Percentiles rank a stretch among this genome's conserved stretches.
Evolutionary conservation across 352 stramenopile genomes (phyloP).

Genomic region (Globisporangium rhizosaccharum): DNA sequence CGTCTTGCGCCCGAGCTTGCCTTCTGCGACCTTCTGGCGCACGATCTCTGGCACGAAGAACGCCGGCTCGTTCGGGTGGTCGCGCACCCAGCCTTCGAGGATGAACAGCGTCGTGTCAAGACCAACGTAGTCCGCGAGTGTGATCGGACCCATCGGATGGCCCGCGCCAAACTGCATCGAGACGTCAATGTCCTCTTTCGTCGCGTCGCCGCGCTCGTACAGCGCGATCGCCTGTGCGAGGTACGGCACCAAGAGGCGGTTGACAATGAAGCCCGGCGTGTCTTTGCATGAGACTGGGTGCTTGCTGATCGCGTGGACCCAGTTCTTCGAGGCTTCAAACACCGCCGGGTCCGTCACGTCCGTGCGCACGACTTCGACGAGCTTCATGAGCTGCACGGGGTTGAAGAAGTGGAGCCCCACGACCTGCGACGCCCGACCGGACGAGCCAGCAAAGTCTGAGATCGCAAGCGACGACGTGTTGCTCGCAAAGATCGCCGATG

Average conservation of each 20-base stretch:
- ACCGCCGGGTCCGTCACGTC: constrained; percentile 78
- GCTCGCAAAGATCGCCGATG: constrained; percentile 92
- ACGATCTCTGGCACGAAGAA: constrained; percentile 95
- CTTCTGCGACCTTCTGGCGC: constrained; percentile 87
- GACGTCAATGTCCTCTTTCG: constrained; percentile 96
- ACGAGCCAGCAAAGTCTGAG: constrained; percentile 92
- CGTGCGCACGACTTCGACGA: constrained; percentile 96
- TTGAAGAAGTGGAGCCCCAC: constrained; percentile 99
- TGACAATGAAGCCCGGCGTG: constrained; percentile 98
- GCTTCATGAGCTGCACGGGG: constrained; percentile 92
- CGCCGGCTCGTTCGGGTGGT: constrained; percentile 93
- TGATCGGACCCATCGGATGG: constrained; percentile 96
- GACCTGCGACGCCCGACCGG: constrained; percentile 88
- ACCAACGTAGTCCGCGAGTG: constrained; percentile 94
- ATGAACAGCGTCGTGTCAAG: constrained; percentile 96
- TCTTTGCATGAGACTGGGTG: constrained; percentile 93
- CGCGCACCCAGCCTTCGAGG: constrained; percentile 93
- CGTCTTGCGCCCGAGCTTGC: constrained; percentile 94
- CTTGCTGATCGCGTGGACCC: constrained; percentile 92
- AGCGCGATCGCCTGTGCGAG: constrained; percentile 88
- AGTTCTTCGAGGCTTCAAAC: constrained; percentile 51
- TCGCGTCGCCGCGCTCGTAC: constrained; percentile 92
- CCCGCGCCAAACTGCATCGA: constrained; percentile 96
- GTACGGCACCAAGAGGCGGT: constrained; percentile 86
- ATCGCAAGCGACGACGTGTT: constrained; percentile 96